A percentile compares a stretch with the other conserved stretches of the same genome.
phyloP scores from a whole-genome alignment of 163 green algal species.

The Trebouxiophyceae sp. region DNA sequence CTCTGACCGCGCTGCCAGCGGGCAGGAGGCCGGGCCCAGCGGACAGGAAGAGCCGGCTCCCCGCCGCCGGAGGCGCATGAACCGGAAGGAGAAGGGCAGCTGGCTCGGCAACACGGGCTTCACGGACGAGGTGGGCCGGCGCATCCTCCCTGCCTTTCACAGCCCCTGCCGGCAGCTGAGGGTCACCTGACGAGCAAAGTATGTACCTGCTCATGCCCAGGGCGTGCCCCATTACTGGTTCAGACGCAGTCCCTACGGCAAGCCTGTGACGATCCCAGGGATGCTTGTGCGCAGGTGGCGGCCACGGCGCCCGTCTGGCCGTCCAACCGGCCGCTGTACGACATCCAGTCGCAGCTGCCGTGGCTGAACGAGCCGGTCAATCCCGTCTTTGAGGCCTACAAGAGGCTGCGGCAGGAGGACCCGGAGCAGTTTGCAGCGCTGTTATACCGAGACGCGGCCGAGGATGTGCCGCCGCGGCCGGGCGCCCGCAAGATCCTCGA shows the following conservation, averaged over 20 bases:
- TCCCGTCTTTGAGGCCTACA: conserved; percentile 3
- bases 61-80: too few species aligned
- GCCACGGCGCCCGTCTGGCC: conserved; percentile 7
- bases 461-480: not conserved
- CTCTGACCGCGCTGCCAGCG: too few species aligned
- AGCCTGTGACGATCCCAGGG: too few species aligned
- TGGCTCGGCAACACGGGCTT: conserved; percentile 17
- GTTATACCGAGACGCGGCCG: not conserved
- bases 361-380: conserved; percentile 19
- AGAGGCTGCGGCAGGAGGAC: not conserved
- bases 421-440: conserved; percentile 13
- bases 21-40: too few species aligned
- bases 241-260: too few species aligned
- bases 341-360: conserved; percentile 24
- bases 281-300: not conserved
- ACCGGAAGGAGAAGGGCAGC: conserved; percentile 29
- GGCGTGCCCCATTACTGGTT: too few species aligned
- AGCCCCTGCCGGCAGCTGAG: too few species aligned
- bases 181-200: too few species aligned
- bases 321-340: conserved; percentile 30
- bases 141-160: too few species aligned
- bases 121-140: conserved; percentile 20
- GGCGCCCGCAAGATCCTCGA: conserved; percentile 24
- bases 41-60: too few species aligned
- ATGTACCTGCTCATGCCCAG: too few species aligned